These are phyloP conservation scores for Didymella keratinophila DNA, from an alignment of 2,329 filamentous ascomycete species.

Conservation along the genomic window DNA sequence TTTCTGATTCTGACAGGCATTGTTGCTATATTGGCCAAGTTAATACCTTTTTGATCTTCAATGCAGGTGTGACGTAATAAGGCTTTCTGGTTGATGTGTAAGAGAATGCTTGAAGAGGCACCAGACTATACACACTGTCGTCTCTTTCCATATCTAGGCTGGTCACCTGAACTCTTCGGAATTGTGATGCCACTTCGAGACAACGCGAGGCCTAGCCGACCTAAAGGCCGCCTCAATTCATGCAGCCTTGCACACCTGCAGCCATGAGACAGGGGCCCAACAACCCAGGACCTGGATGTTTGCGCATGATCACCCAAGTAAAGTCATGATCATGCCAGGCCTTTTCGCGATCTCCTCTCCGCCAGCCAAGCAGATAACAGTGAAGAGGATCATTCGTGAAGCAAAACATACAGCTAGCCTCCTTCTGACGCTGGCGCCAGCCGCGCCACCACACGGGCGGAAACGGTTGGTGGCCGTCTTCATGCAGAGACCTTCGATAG, in stretches of 20 bases:
- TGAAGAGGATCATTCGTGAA: conserved; percentile 15
- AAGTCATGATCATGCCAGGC: conserved; percentile 13
- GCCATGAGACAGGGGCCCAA: background rate
- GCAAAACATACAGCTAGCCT: conserved; percentile 1
- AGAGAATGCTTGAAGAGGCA: background rate
- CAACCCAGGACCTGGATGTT: background rate
- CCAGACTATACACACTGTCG: background rate
- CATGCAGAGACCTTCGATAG: conserved; percentile 22
- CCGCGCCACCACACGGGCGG: conserved; percentile 20
- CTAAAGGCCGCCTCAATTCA: background rate
- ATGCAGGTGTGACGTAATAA: background rate
- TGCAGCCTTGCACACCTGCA: conserved; percentile 5
- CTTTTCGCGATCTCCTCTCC: background rate
- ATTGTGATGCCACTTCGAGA: background rate
- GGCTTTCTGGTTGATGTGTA: background rate
- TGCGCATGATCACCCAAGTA: conserved; percentile 7
- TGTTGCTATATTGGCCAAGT: background rate
- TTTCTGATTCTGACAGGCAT: background rate
- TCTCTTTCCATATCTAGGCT: background rate
- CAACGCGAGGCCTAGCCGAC: background rate
- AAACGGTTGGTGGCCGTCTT: conserved; percentile 17
- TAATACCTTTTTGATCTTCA: background rate
- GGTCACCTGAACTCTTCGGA: background rate
- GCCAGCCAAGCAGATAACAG: conserved; percentile 22
- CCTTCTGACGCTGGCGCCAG: conserved; percentile 8